Conservation (phyloP, 208 protist genomes). For the Trypanosoma conorhini region DNA sequence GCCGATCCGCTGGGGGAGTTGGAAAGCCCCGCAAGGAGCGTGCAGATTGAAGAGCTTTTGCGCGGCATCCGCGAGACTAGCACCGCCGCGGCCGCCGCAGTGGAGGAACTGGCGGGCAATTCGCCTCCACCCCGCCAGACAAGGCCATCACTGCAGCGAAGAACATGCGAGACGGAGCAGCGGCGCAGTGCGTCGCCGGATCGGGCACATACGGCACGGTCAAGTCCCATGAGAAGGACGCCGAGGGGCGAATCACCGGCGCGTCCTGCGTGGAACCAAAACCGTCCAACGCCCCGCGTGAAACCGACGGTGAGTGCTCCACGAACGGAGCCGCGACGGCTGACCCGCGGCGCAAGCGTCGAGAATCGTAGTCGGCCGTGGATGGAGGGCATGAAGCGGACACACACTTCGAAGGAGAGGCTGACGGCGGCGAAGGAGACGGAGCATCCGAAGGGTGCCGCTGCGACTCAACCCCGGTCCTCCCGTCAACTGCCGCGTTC, state of each 20-base stretch:
- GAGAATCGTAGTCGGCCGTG: constrained; percentile 12
- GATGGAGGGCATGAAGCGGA: constrained; percentile 11
- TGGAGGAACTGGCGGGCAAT: neutral
- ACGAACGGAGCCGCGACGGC: constrained; percentile 30
- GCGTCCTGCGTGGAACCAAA: constrained; percentile 73
- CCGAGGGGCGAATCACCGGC: constrained; percentile 7
- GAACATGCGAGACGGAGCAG: neutral
- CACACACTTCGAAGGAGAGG: neutral
- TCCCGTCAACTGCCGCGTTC: neutral
- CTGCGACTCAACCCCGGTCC: neutral
- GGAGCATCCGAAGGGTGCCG: neutral
- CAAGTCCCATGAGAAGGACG: constrained; percentile 27
- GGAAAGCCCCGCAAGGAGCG: neutral
- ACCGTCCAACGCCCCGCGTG: constrained; percentile 39
- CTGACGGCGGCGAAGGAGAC: neutral
- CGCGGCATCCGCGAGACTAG: constrained; percentile 1
- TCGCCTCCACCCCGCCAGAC: constrained; percentile 4
- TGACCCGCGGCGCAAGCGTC: constrained; percentile 9
- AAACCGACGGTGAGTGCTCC: constrained; percentile 57
- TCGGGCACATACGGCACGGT: constrained; percentile 19
- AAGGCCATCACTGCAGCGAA: constrained; percentile 1
- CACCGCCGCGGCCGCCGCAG: neutral
- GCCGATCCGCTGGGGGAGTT: neutral
- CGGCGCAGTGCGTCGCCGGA: constrained; percentile 1
- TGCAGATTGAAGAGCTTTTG: constrained; percentile 15